Base-by-base conservation (phyloP, 768 basidiomycete species). In the Russula sp. region DNA sequence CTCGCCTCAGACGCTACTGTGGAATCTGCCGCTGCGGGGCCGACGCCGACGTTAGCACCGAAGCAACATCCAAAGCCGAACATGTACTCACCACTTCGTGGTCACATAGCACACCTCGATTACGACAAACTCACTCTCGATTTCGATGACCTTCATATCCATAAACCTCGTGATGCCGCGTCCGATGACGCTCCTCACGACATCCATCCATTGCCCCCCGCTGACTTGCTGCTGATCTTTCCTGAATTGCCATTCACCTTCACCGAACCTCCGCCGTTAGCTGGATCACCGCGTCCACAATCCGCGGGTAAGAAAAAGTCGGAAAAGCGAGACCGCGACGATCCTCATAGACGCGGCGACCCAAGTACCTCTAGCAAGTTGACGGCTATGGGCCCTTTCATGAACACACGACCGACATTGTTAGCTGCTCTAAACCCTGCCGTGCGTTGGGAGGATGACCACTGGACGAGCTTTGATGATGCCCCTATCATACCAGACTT, bases 351-450 rank as follows among this genome's bases (percentile, higher is more conserved):
- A 75, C 81, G 96, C 34, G 71, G 83, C 1, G 96, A 98, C 69
- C 94, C 94, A 57, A 83, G 86, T 9, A 84, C 84, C 18, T 86
- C 85, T 62, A 85, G 86, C 34, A 92, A 89, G 67, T 77, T 98
- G 30, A 84, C 84, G 28, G 88, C 92, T 30, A 81, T 86, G 51
- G 87, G 86, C 28, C 79, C 82, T 62, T 88, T 96, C 73, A 91
- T 97, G 88, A 79, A 84, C 60, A 77, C 80, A 40, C 91, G 89
- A 72, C 92, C 94, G 2, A 88, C 93, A 2, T 81, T 99, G 30
- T 79, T 98, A 38, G 87, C 92, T 11, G 83, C 94, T 52, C 76
- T 98, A 40, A 82, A 92, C 67, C 97, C 96, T 7, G 83, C 89
- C 6, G 87, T 81, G 71, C 86, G 87, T 66, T 88, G 86, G 79